Evolutionary conservation across 75 land plant species (phyloP), one percentile per base, ranked within the genome.

Genomic region (Larix kaempferi): DNA sequence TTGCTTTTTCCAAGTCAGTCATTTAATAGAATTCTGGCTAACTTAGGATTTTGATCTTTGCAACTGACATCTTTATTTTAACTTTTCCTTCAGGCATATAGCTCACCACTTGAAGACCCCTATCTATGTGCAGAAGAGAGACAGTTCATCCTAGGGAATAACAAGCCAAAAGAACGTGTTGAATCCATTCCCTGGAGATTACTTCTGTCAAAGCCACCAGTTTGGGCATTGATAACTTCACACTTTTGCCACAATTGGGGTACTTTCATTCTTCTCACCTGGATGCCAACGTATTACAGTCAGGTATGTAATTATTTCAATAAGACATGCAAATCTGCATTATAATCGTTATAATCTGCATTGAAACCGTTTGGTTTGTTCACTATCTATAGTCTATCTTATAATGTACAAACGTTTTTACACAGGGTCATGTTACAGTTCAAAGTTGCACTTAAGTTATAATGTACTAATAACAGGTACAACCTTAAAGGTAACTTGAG

Each of bases 211-310:
- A 94, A 97, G 69, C 88, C 93, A 59, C 95, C 99, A 56, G 99
- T 97, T 25, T 97, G 99, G 99, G 99, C 98, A 72, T 80, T 97
- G 21, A 97, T 97, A 56, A 86, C 95, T 61, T 94, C 95, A 74
- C 99, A 97, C 77, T 97, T 97, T 81, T 97, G 99, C 82, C 99
- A 97, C 80, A 97, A 97, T 63, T 97, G 99, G 99, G 99, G 99
- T 23, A 97, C 99, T 52, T 97, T 97, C 76, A 97, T 97, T 82
- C 91, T 97, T 19, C 88, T 97, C 44, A 97, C 99, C 25, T 97
- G 99, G 99, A 97, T 97, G 99, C 99, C 99, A 33, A 94, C 99
- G 67, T 97, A 97, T 84, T 97, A 97, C 78, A 95, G 91, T 79
- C 98, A 97, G 98, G 99, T 97, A 72, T 19, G 29, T 56, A 54